Conservation (phyloP, 2,329 filamentous ascomycete species). For the Colletotrichum higginsianum region DNA sequence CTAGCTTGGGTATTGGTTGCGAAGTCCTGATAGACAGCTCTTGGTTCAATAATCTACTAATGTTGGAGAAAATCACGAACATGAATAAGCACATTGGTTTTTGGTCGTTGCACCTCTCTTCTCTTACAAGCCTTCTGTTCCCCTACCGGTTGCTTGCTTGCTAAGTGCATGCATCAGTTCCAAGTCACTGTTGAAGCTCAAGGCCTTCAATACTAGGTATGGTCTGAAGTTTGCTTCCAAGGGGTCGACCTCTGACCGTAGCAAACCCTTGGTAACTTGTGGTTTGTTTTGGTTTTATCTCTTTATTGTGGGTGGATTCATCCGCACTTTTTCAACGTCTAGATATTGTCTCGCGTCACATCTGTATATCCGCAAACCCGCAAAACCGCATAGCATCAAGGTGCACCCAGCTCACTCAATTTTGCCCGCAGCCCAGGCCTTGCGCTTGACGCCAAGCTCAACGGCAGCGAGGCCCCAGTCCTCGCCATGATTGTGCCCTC, state of each 20-base stretch:
- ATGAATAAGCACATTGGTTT: conserved; percentile 8
- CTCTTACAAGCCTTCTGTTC: not conserved
- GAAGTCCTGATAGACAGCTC: conserved; percentile 40
- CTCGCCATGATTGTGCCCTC: conserved; percentile 92
- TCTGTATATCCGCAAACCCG: conserved; percentile 19
- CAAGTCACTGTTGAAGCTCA: not conserved
- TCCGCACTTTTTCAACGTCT: not conserved
- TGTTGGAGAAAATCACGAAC: conserved; percentile 34
- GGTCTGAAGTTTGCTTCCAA: not conserved
- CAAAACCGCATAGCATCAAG: not conserved
- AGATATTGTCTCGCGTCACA: conserved; percentile 27
- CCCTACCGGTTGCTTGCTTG: not conserved
- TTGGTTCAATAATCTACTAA: conserved; percentile 40
- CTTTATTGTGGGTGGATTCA: not conserved
- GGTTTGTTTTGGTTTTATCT: not conserved
- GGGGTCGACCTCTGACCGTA: not conserved
- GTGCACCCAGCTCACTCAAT: conserved; percentile 56
- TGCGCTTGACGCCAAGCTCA: conserved; percentile 91
- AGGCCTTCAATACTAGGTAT: too few species aligned
- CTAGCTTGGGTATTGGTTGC: conserved; percentile 26
- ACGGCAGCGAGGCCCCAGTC: conserved; percentile 97
- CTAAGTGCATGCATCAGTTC: not conserved
- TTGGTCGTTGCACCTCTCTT: not conserved
- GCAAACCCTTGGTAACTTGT: not conserved
- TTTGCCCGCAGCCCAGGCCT: conserved; percentile 83